Evolutionary conservation across 495 filamentous ascomycete species (phyloP), one percentile per base, ranked within the genome.

Genomic region (Aspergillus asperescens): DNA sequence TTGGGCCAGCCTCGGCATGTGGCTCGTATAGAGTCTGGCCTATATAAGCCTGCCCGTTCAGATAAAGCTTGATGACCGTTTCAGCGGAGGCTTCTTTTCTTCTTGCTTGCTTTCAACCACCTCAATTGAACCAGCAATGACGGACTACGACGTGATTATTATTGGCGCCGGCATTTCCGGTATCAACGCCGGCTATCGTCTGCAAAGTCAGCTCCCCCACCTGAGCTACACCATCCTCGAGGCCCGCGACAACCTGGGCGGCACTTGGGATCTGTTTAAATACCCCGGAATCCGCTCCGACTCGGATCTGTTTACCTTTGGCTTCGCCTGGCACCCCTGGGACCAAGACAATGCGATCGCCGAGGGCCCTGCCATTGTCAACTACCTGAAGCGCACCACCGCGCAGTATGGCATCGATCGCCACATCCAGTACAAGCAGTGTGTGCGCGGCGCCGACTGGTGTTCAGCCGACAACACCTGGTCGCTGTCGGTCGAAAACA

Each of bases 111-210:
- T 18, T 29, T 28, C 7, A 18, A 43, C 27, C 35, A 24, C 10
- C 23, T 16, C 12, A 28, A 34, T 18, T 20, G 0, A 28, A n/a
- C n/a, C n/a, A 27, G 25, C 24, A 16, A 52, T 54, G 51, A 32
- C 51, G 4, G 51, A 54, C 43, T 77, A 68, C 60, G 86, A 91
- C 66, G 71, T 90, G 13, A 62, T 86, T 53, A 79, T 91, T 58
- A 63, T 89, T 23, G 87, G 87, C 38, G 85, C 86, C 1, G 87
- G 87, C 19, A 80, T 91, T 54, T 85, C 81, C 38, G 88, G 86
- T 47, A 84, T 90, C 71, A 90, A 92, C 61, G 71, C 81, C 37
- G 86, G 75, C 7, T 89, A 90, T 56, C 78, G 82, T 7, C 57
- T 92, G 0, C 84, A 88, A 60, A 71, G 73, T 1, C 66, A 80